Conservation (phyloP, 805 yeast genomes). For the Suhomyces prunicola region DNA sequence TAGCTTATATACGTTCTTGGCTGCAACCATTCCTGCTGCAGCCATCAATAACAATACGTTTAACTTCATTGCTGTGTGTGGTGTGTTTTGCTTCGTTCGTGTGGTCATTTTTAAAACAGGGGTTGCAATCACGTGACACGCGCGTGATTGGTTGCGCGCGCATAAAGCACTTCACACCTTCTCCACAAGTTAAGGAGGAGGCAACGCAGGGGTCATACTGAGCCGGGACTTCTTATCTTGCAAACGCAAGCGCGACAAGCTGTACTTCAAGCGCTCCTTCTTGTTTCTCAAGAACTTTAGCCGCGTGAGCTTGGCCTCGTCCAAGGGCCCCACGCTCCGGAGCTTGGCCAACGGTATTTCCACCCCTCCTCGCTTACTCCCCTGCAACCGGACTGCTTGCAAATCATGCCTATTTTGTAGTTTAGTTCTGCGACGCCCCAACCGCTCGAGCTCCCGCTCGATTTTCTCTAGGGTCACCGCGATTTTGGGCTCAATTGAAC, state of each 20-base stretch:
- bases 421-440: constrained; percentile 30
- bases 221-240: constrained; percentile 15
- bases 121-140: not conserved
- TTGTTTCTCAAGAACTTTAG: constrained; percentile 40
- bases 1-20: constrained; percentile 2
- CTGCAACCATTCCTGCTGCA: constrained; percentile 3
- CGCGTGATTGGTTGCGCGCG: not conserved
- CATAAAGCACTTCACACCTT: not conserved
- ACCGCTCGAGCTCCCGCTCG: constrained; percentile 28
- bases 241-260: constrained; percentile 24
- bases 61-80: constrained; percentile 5
- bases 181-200: constrained; percentile 5
- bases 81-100: not conserved
- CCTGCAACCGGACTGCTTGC: constrained; percentile 37
- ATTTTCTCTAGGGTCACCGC: constrained; percentile 26
- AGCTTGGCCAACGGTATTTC: constrained; percentile 12
- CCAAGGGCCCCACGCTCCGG: constrained; percentile 16
- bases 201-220: constrained; percentile 8
- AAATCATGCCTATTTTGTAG: constrained; percentile 37
- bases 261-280: constrained; percentile 43
- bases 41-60: constrained; percentile 1
- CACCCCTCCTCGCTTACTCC: constrained; percentile 10
- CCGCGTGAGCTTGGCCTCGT: constrained; percentile 34
- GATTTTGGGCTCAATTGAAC: constrained; percentile 43
- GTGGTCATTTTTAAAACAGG: not conserved